Evolutionary conservation across 345 rosid species (phyloP).

Genomic region (Dipteronia dyeriana): DNA sequence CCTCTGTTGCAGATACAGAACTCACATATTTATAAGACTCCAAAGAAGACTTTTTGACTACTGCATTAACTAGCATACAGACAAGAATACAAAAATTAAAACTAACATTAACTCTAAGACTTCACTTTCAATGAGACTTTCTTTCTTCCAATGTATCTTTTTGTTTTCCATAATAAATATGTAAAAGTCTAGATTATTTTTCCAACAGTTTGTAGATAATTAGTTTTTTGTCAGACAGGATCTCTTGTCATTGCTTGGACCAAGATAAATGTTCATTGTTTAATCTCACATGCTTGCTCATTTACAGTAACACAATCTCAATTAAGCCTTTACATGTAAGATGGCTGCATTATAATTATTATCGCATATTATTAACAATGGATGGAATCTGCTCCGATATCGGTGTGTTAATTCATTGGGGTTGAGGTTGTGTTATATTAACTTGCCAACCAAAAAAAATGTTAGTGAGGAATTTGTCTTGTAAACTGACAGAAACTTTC

Average conservation of each 20-base stretch:
- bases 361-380: not conserved
- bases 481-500: not conserved
- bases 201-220: not conserved
- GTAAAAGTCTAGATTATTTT: no score
- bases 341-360: not conserved
- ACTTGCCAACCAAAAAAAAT: not conserved
- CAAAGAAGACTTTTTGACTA: no score
- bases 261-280: not conserved
- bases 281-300: not conserved
- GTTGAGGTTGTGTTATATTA: not conserved
- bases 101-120: no score
- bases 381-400: not conserved
- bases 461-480: not conserved
- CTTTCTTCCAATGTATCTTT: no score
- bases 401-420: not conserved
- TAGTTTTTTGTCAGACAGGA: not conserved
- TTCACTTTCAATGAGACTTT: no score
- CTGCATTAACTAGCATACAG: no score
- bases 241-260: not conserved
- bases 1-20: no score
- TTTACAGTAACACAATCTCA: not conserved
- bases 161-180: no score
- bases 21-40: no score
- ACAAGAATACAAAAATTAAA: no score
- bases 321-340: not conserved